Base-by-base conservation (phyloP, 768 basidiomycete species). In the Suillus cothurnatus region DNA sequence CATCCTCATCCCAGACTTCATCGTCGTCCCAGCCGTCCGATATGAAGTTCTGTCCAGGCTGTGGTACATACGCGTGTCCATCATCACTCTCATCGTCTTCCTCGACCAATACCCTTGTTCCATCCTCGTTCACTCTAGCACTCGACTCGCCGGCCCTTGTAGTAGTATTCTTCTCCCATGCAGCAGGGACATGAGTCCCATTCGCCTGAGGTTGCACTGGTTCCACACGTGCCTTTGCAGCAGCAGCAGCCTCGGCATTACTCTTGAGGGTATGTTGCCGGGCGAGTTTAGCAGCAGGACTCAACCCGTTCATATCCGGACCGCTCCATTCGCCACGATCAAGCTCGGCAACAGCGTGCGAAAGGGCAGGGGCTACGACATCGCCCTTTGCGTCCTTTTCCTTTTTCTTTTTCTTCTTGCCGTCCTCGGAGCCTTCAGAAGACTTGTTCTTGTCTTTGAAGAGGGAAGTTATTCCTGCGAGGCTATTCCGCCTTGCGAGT, bases 201-300 rank as follows among this genome's bases (percentile, higher is more conserved):
- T 78, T 78, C 55, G 64, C 11, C 34, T 77, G 76, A 11, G 66
- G 70, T 9, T 74, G 70, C 7, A 41, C 61, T 45, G 70, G 71
- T 38, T 74, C 79, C 12, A 71, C 75, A 50, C 74, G 72, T 0
- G 76, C 78, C 28, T 74, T 77, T 21, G 82, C 77, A 39, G 76
- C 79, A 1, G 80, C 81, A 19, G 81, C 83, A 3, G 81, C 82
- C 56, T 80, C 79, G 4, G 85, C 86, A 68, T 92, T 93, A 63
- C 85, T 92, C 81, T 91, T 93, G 66, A 97, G 86, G 6, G 95
- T 97, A 76, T 97, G 95, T 74, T 95, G 93, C 49, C 95, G 75
- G 1, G 93, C 95, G 14, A 97, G 84, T 74, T 91, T 90, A 3
- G 95, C 95, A 19, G 95, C 95, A 8, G 95, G 95, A 71, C 91